These are phyloP conservation scores for Leptosphaerulina australis DNA, from an alignment of 2,329 filamentous ascomycete genomes.

Conservation along the genomic window DNA sequence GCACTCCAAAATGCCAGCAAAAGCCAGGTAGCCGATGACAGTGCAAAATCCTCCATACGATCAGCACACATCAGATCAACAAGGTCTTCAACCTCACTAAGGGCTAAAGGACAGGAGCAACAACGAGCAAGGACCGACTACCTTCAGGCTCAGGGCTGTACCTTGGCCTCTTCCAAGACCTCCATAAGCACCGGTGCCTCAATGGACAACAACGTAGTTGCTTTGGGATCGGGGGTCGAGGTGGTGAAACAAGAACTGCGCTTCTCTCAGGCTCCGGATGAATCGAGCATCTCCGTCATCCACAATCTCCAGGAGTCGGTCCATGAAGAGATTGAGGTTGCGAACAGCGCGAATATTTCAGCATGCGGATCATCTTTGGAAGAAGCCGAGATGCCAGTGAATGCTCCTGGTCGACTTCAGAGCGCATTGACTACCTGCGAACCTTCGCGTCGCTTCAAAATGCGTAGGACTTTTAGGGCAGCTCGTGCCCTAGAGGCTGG, in stretches of 20 bases:
- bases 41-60: background rate
- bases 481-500: background rate
- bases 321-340: too few relatives aligned
- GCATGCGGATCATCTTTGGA: background rate
- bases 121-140: background rate
- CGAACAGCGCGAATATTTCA: too few relatives aligned
- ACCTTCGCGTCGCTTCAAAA: background rate
- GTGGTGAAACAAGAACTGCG: too few relatives aligned
- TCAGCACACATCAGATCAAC: background rate
- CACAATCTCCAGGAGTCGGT: too few relatives aligned
- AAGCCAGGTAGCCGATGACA: background rate
- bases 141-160: background rate
- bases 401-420: background rate
- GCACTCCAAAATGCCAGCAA: background rate
- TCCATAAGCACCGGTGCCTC: background rate
- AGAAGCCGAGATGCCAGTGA: too few relatives aligned
- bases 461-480: background rate
- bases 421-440: background rate
- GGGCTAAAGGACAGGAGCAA: background rate
- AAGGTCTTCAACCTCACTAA: background rate
- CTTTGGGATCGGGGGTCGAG: too few relatives aligned
- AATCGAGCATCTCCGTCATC: background rate
- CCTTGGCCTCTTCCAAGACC: too few relatives aligned
- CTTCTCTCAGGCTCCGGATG: background rate
- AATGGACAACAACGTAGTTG: background rate